Conservation (phyloP, 257 asterid species). For the Solanum okadae region DNA sequence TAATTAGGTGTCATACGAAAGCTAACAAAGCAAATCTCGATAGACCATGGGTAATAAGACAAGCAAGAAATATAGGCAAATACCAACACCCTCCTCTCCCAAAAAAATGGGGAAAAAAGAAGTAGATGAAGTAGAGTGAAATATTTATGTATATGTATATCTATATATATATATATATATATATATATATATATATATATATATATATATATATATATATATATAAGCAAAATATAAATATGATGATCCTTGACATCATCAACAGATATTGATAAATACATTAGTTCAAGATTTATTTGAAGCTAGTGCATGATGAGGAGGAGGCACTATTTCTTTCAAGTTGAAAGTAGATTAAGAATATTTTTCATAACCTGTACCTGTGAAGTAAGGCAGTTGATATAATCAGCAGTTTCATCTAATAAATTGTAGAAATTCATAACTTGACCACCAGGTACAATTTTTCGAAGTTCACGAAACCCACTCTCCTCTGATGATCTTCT, state of each 20-base stretch:
- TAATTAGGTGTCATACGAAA: no score
- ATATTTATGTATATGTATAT: neutral
- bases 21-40: no score
- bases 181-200: no score
- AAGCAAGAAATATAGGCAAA: no score
- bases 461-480: slow-evolving; percentile 26
- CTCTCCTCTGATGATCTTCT: neutral
- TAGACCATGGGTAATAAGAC: no score
- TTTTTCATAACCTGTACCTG: slow-evolving; percentile 74
- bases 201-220: neutral
- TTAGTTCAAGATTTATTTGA: neutral
- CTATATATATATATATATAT: no score
- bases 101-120: neutral
- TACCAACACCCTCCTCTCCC: no score
- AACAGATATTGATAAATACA: neutral
- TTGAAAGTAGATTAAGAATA: slow-evolving; percentile 32
- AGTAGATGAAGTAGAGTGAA: neutral
- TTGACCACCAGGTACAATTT: slow-evolving; percentile 62
- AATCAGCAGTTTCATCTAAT: slow-evolving; percentile 66
- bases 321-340: neutral
- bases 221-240: neutral
- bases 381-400: slow-evolving; percentile 54
- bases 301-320: neutral
- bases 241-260: neutral
- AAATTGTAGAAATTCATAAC: slow-evolving; percentile 40